phyloP scores from a whole-genome alignment of 768 basidiomycete genomes.

The Russula foetens region DNA sequence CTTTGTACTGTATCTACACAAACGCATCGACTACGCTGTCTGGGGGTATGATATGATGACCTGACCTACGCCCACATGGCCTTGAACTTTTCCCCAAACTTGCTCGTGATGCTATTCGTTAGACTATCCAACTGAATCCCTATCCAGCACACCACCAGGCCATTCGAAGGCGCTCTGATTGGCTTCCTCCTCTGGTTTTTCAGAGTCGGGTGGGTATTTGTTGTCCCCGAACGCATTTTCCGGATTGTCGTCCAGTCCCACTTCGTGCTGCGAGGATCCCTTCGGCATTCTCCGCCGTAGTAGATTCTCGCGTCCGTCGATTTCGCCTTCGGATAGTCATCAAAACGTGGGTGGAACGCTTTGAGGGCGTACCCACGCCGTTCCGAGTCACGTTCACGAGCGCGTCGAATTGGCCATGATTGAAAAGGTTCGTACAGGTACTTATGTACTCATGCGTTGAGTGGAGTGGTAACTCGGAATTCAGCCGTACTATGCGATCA shows the following conservation, averaged over 20 bases:
- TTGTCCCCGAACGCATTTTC: slow-evolving; percentile 26
- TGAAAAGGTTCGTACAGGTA: slow-evolving; percentile 64
- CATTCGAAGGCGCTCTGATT: slow-evolving; percentile 22
- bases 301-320: slow-evolving; percentile 42
- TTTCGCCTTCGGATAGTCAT: slow-evolving; percentile 41
- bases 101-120: slow-evolving; percentile 35
- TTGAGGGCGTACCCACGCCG: slow-evolving; percentile 56
- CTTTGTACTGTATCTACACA: background rate
- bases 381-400: slow-evolving; percentile 45
- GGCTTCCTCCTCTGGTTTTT: slow-evolving; percentile 24
- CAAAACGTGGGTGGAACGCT: slow-evolving; percentile 47
- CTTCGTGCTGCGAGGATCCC: slow-evolving; percentile 12
- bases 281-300: slow-evolving; percentile 26
- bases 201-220: slow-evolving; percentile 28
- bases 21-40: background rate
- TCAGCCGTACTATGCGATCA: slow-evolving; percentile 37
- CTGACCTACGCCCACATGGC: slow-evolving; percentile 40
- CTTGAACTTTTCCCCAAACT: slow-evolving; percentile 53
- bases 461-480: slow-evolving; percentile 16
- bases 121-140: slow-evolving; percentile 54
- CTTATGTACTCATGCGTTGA: too few relatives aligned
- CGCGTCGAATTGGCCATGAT: slow-evolving; percentile 48
- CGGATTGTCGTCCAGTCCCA: slow-evolving; percentile 18
- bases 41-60: too few relatives aligned
- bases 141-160: slow-evolving; percentile 34